These are phyloP conservation scores for Aspergillus carlsbadensis DNA, from an alignment of 495 filamentous ascomycete species.

Conservation along the genomic window DNA sequence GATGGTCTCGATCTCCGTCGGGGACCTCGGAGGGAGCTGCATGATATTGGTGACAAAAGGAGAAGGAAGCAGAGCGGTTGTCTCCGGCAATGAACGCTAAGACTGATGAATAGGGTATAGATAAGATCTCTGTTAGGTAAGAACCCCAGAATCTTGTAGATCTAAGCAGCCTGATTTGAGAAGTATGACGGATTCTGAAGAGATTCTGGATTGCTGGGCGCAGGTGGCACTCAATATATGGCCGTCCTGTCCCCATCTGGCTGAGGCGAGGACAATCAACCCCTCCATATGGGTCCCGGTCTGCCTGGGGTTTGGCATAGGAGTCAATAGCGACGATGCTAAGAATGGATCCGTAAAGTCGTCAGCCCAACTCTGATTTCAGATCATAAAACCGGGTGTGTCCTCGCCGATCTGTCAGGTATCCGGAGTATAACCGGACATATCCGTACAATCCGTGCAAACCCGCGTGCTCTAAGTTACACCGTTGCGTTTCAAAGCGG, in stretches of 20 bases:
- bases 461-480: conserved; percentile 15
- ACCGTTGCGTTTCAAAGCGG: conserved; percentile 15
- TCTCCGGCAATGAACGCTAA: not conserved
- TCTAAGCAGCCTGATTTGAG: not conserved
- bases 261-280: conserved; percentile 4
- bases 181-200: not conserved
- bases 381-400: conserved; percentile 6
- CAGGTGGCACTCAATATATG: conserved; percentile 16
- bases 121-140: conserved; percentile 1
- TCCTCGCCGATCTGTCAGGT: conserved; percentile 12
- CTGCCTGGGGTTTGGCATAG: not conserved
- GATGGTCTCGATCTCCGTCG: conserved; percentile 5
- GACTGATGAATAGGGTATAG: not conserved
- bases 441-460: conserved; percentile 7
- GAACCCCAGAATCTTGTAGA: not conserved
- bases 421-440: conserved; percentile 10
- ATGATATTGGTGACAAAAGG: not conserved
- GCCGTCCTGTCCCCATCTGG: conserved; percentile 1
- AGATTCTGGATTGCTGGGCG: conserved; percentile 5
- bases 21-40: conserved; percentile 7
- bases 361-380: conserved; percentile 13
- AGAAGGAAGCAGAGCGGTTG: not conserved
- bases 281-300: conserved; percentile 1
- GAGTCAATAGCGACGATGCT: conserved; percentile 10
- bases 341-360: conserved; percentile 10